phyloP scores from a whole-genome alignment of 257 asterid species.

The Petunia axillaris region DNA sequence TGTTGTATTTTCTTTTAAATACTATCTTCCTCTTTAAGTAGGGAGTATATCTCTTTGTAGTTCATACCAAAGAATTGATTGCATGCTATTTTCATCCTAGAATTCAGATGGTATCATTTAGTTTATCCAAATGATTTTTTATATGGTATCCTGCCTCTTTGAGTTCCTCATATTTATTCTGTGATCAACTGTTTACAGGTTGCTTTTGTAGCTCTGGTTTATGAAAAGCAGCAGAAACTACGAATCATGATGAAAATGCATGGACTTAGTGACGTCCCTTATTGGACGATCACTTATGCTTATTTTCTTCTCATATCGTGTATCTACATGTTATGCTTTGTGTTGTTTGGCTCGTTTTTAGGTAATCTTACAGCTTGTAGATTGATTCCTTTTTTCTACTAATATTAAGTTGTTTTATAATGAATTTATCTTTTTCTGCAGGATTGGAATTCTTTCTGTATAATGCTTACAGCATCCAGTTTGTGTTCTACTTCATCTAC shows the following conservation, averaged over 20 bases:
- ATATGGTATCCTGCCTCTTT: background rate
- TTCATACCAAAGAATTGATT: no score
- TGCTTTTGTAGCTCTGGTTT: slow-evolving; percentile 69
- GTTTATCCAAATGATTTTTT: background rate
- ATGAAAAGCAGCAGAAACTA: slow-evolving; percentile 80
- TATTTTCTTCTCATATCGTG: slow-evolving; percentile 80
- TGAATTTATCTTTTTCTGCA: slow-evolving; percentile 37
- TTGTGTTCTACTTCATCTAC: slow-evolving; percentile 86
- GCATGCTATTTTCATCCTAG: no score
- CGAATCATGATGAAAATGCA: slow-evolving; percentile 99
- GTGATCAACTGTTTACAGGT: slow-evolving; percentile 52
- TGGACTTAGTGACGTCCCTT: slow-evolving; percentile 95
- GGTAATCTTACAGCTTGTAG: slow-evolving; percentile 45
- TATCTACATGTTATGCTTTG: slow-evolving; percentile 80
- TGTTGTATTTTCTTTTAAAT: no score
- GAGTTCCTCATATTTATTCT: background rate
- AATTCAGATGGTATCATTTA: background rate
- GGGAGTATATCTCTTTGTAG: no score
- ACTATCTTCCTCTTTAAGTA: no score
- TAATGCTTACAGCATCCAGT: slow-evolving; percentile 84
- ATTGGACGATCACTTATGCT: slow-evolving; percentile 94
- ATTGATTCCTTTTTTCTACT: slow-evolving; percentile 13
- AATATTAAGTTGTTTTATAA: slow-evolving; percentile 19
- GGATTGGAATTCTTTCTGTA: slow-evolving; percentile 74
- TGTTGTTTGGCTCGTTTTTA: slow-evolving; percentile 73